Conservation (phyloP, 306 rosid species). For the Rubus idaeus region DNA sequence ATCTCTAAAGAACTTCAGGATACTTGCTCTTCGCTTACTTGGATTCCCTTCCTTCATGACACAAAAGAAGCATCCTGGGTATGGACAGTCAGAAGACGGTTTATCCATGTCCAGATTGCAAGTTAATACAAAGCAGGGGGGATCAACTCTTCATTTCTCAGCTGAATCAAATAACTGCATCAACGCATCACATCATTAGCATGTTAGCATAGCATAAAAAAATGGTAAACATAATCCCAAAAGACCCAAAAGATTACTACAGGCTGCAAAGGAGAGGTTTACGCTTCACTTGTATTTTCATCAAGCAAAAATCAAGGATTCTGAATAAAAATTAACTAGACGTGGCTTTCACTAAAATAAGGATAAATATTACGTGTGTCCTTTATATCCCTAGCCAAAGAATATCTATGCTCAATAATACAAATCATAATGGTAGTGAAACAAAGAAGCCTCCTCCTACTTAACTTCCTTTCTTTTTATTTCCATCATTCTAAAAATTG, state of each 20-base stretch:
- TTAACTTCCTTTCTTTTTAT: neutral
- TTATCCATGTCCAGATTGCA: constrained; percentile 65
- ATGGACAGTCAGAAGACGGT: constrained; percentile 84
- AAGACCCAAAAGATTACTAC: neutral
- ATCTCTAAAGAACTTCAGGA: constrained; percentile 85
- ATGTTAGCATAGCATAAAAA: constrained; percentile 2
- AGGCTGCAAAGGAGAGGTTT: neutral
- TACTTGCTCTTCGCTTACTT: constrained; percentile 83
- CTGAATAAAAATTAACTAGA: neutral
- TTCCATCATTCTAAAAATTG: neutral
- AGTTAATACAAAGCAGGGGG: constrained; percentile 23
- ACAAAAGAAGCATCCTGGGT: constrained; percentile 98
- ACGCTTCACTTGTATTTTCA: neutral
- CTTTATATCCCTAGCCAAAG: neutral
- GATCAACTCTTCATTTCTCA: constrained; percentile 37
- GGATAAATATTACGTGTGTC: neutral
- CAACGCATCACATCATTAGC: constrained; percentile 1
- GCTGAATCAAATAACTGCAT: constrained; percentile 39
- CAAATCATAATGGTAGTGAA: no score
- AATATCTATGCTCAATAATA: neutral
- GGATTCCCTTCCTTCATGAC: constrained; percentile 99
- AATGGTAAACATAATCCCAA: neutral
- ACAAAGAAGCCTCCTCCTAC: neutral
- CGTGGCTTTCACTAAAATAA: neutral
- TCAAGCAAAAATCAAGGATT: neutral